Conservation (phyloP, 352 stramenopile species). For the Phytophthora nicotianae region DNA sequence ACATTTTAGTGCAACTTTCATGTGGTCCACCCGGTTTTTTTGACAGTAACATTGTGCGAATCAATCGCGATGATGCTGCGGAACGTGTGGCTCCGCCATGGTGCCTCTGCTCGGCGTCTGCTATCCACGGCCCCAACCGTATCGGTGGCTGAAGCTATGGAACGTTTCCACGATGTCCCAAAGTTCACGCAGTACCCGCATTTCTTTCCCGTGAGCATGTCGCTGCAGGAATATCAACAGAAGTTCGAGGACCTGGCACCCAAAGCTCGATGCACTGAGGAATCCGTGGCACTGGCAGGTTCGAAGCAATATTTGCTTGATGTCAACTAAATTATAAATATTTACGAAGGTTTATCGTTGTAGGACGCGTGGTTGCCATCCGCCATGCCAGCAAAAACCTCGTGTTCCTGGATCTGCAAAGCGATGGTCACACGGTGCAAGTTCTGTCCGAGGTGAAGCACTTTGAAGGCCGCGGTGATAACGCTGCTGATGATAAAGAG, state of each 20-base stretch:
- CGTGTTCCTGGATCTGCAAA: slow-evolving; percentile 79
- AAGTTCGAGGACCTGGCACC: slow-evolving; percentile 58
- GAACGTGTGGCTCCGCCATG: slow-evolving; percentile 34
- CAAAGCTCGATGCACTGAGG: slow-evolving; percentile 62
- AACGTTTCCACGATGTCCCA: slow-evolving; percentile 59
- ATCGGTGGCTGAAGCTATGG: slow-evolving; percentile 44
- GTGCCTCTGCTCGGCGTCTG: slow-evolving; percentile 27
- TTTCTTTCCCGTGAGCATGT: slow-evolving; percentile 72
- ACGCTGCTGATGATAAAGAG: slow-evolving; percentile 33
- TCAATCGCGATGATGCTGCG: slow-evolving; percentile 33
- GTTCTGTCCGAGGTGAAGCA: slow-evolving; percentile 81
- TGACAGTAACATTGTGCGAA: slow-evolving; percentile 1
- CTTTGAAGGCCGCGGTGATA: slow-evolving; percentile 51
- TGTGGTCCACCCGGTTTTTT: slow-evolving; percentile 1
- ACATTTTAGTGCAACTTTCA: slow-evolving; percentile 7
- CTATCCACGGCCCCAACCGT: slow-evolving; percentile 23
- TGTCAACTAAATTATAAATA: neutral
- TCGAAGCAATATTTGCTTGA: slow-evolving; percentile 1
- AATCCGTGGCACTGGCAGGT: slow-evolving; percentile 67
- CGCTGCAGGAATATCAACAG: slow-evolving; percentile 58
- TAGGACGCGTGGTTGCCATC: slow-evolving; percentile 77
- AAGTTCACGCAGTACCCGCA: slow-evolving; percentile 70
- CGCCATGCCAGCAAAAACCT: slow-evolving; percentile 84
- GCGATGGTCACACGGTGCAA: slow-evolving; percentile 68
- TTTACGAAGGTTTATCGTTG: neutral